Percentiles rank a stretch among this genome's conserved stretches.
Conservation (phyloP, 176 grass and related monocot species). For the Pharus latifolius region DNA sequence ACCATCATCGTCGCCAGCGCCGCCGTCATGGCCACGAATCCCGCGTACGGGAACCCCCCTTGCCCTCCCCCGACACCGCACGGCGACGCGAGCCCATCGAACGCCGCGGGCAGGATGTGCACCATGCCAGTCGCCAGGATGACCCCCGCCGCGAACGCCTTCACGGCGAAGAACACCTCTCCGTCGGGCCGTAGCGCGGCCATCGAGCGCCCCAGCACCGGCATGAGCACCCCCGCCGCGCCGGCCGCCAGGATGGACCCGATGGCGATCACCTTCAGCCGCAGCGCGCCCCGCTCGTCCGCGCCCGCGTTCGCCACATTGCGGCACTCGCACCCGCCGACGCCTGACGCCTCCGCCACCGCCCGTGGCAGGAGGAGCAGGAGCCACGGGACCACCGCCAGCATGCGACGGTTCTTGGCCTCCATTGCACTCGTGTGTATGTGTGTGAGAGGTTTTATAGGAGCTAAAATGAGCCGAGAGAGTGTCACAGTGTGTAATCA, state of each 20-base stretch:
- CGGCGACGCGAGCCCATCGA: conserved; percentile 27
- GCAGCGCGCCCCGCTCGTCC: conserved; percentile 39
- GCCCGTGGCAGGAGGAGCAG: neutral
- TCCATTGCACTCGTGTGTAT: conserved; percentile 11
- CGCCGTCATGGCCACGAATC: conserved; percentile 60
- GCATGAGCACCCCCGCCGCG: conserved; percentile 47
- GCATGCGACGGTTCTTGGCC: neutral
- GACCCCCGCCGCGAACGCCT: conserved; percentile 84
- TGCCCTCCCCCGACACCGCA: neutral
- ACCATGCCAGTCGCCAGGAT: conserved; percentile 88
- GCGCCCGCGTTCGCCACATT: neutral
- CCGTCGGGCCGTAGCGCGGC: conserved; percentile 57
- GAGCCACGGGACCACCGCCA: neutral
- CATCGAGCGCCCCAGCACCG: conserved; percentile 43
- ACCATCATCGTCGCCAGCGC: conserved; percentile 75
- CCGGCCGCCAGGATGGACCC: conserved; percentile 49
- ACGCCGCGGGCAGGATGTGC: conserved; percentile 77
- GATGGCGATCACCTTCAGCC: conserved; percentile 57
- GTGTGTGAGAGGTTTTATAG: neutral
- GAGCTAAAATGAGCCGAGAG: neutral
- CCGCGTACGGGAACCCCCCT: conserved; percentile 46
- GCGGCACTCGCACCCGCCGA: neutral
- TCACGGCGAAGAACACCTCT: conserved; percentile 61
- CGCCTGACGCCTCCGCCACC: neutral
- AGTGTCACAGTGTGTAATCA: neutral